A percentile compares a stretch with the other conserved stretches of the same genome.
Conservation (phyloP, 768 basidiomycete genomes). For the Neoboletus brunneissimus region DNA sequence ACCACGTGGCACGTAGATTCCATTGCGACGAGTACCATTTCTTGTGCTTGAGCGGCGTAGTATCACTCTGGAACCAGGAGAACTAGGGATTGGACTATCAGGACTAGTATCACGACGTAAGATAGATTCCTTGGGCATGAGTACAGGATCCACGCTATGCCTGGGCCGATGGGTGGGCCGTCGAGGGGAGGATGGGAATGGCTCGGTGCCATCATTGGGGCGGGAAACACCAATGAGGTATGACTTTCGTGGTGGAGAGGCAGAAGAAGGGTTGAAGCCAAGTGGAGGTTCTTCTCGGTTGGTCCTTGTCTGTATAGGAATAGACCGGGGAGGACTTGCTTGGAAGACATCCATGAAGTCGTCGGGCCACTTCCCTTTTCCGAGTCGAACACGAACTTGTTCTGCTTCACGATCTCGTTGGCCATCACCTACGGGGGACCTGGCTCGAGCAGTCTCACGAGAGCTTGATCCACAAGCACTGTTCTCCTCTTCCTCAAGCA, state of each 20-base stretch:
- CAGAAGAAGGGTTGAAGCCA: conserved; percentile 36
- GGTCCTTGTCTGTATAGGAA: conserved; percentile 23
- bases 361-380: conserved; percentile 82
- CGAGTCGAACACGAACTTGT: conserved; percentile 50
- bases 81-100: conserved; percentile 41
- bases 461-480: conserved; percentile 48
- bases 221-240: conserved; percentile 48
- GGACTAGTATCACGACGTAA: conserved; percentile 57
- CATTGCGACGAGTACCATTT: conserved; percentile 44
- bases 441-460: conserved; percentile 30
- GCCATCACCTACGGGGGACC: conserved; percentile 18
- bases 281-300: conserved; percentile 23
- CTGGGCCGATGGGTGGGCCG: conserved; percentile 62
- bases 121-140: conserved; percentile 49
- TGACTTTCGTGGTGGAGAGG: conserved; percentile 54
- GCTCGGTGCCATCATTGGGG: conserved; percentile 47
- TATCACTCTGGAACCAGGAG: conserved; percentile 43
- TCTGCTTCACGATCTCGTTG: conserved; percentile 27
- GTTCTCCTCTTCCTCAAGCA: conserved; percentile 67
- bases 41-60: conserved; percentile 60
- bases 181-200: conserved; percentile 38
- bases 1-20: conserved; percentile 44
- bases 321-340: conserved; percentile 28
- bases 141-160: conserved; percentile 56
- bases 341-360: conserved; percentile 68